Evolutionary conservation across 306 rosid species (phyloP).

Genomic region (Biancaea sappan): DNA sequence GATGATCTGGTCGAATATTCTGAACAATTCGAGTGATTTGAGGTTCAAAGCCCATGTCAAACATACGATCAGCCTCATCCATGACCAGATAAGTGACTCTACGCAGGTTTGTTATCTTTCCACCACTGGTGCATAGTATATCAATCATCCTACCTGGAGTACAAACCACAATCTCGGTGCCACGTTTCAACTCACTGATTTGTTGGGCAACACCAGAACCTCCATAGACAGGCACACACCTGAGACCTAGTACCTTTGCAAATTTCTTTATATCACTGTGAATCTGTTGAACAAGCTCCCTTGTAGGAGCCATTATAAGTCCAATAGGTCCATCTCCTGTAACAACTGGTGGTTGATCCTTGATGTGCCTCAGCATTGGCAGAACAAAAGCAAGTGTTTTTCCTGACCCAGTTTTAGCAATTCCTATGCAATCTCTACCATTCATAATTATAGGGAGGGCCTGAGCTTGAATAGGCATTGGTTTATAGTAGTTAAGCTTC

Average conservation of each 20-base stretch:
- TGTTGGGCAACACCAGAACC: slow-evolving; percentile 99
- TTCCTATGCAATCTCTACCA: slow-evolving; percentile 94
- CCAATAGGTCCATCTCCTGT: slow-evolving; percentile 98
- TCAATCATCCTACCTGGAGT: slow-evolving; percentile 99
- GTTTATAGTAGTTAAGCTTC: slow-evolving; percentile 76
- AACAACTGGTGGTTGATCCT: slow-evolving; percentile 91
- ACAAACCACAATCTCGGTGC: slow-evolving; percentile 95
- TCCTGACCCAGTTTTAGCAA: slow-evolving; percentile 98
- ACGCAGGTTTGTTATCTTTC: slow-evolving; percentile 87
- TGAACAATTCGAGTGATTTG: slow-evolving; percentile 95
- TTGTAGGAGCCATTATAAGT: slow-evolving; percentile 93
- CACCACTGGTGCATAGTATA: slow-evolving; percentile 92
- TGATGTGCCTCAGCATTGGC: slow-evolving; percentile 97
- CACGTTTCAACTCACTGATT: slow-evolving; percentile 95
- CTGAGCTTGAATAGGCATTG: slow-evolving; percentile 95
- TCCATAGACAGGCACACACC: slow-evolving; percentile 96
- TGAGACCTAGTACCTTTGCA: slow-evolving; percentile 68
- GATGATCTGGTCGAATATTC: slow-evolving; percentile 84
- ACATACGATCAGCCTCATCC: slow-evolving; percentile 99
- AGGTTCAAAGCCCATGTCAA: slow-evolving; percentile 99
- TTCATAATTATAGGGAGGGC: slow-evolving; percentile 92
- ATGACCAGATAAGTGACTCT: slow-evolving; percentile 89
- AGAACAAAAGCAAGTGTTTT: slow-evolving; percentile 95
- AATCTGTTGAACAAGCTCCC: slow-evolving; percentile 97
- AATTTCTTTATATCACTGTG: slow-evolving; percentile 85